Evolutionary conservation across 75 land plant species (phyloP), one percentile per base, ranked within the genome.

Genomic region (Larix kaempferi): DNA sequence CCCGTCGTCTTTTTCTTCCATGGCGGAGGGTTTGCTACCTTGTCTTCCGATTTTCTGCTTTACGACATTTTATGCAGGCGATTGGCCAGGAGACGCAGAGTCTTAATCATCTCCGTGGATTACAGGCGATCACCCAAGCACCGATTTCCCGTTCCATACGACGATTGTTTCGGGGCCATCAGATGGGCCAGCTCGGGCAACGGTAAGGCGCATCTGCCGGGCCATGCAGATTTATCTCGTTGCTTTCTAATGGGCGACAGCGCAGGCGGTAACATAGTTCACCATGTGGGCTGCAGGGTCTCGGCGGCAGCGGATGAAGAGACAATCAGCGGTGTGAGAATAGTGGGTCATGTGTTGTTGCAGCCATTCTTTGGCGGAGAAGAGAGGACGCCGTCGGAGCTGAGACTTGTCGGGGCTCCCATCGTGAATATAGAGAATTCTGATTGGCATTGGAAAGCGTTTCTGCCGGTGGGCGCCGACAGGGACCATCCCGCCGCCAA

Each of bases 1-100:
- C 98, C 98, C 5, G 80, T 93, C 49, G 56, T 95, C 29, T 74
- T 95, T 71, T 93, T 85, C 87, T 91, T 86, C 81, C 98, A 95
- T 82, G 98, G 98, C 57, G 98, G 98, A 35, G 93, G 98, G 2
- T 95, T 95, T 74, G 78, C 76, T 2, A 58, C 84, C 73, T 54
- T 83, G 57, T 76, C 85, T 64, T 80, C 96, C 23, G 73, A 86
- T 55, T 81, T 76, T 41, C 33, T 65, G 0, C 19, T 56, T 12
- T 88, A 87, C 84, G 91, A 93, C 79, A 74, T 35, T 55, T 72
- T 86, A 22, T 88, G 98, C 78, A 87, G 91, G 23, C 81, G 82
- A 1, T 12, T 95, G 78, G 86, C 90, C 25, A 76, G 86, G 13
- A n/a, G 76, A 41, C 63, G 86, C 57, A 81, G 59, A 12, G 93